Evolutionary conservation across 805 yeast species (phyloP), one percentile per base, ranked within the genome.

Genomic region (Candida maesae): DNA sequence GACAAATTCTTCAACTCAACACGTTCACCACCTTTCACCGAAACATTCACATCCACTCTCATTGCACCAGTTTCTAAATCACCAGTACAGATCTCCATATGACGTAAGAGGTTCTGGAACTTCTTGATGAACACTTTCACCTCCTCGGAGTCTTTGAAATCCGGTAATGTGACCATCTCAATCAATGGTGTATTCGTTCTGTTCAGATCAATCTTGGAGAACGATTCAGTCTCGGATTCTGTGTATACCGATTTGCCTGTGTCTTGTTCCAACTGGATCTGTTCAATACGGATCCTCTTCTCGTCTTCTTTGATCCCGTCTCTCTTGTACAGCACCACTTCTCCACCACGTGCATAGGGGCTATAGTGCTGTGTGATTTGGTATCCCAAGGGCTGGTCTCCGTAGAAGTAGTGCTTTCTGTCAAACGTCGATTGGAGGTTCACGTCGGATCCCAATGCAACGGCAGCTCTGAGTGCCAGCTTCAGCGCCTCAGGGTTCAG

Each of bases 301-400:
- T 63, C 61, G 5, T 47, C 59, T 2, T 65, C 55, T 2, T 77
- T 67, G 8, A 73, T 78, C 56, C 89, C 96, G 40, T 70, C 67
- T 28, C 73, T 60, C 26, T 72, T 63, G 10, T 53, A 57, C 30
- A 91, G 59, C 17, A 58, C 58, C 23, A 91, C 35, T 16, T 39
- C 49, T 0, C 99, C 99, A 36, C 76, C 70, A 24, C 61, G 66
- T 2, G 96, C 93, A 35, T 86, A 67, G 1, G 98, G 97, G 26
- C 72, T 71, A 58, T 75, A 87, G 56, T 79, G 85, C 63, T 93
- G 99, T 0, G 99, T 93, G 36, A 93, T 84, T 60, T 93, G 99
- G 63, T 89, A 93, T 1, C 99, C 99, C 39, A 84, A 64, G 0
- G 99, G 99, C 59, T 93, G 98, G 61, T 93, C 99, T 1, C 90